Conservation (phyloP, 2,329 filamentous ascomycete genomes). For the Cordyceps cateniannulata region DNA sequence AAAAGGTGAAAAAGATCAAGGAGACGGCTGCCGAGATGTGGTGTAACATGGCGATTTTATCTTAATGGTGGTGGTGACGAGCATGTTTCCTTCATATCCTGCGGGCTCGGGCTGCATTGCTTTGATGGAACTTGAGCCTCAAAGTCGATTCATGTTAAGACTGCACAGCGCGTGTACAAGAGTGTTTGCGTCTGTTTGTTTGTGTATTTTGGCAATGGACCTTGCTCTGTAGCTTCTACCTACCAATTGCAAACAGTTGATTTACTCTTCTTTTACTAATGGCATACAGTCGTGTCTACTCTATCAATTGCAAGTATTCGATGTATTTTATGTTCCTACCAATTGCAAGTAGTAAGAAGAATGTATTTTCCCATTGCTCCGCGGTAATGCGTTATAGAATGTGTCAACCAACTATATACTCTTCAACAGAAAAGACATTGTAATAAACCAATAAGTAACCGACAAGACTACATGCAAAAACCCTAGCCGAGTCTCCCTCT, state of each 20-base stretch:
- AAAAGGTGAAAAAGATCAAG: constrained; percentile 6
- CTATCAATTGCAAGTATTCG: too few relatives aligned
- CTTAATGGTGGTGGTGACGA: constrained; percentile 10
- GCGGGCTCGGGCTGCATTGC: constrained; percentile 3
- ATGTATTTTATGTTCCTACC: too few relatives aligned
- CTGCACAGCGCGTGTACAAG: constrained; percentile 8
- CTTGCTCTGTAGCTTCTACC: constrained; percentile 2
- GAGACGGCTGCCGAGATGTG: background rate
- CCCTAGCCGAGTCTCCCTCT: background rate
- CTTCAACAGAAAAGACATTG: background rate
- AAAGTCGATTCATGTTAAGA: background rate
- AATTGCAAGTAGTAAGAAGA: background rate
- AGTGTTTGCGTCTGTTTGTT: constrained; percentile 6
- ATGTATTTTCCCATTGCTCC: constrained; percentile 6
- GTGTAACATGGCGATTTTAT: constrained; percentile 8
- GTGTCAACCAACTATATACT: constrained; percentile 4
- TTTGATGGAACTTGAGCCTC: constrained; percentile 4
- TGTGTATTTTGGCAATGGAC: background rate
- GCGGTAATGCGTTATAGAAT: constrained; percentile 6
- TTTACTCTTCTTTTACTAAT: background rate
- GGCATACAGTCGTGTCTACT: background rate
- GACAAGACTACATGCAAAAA: background rate
- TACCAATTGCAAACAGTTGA: constrained; percentile 7
- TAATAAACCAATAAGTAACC: background rate
- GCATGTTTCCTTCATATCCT: constrained; percentile 7